Evolutionary conservation across 2,329 filamentous ascomycete species (phyloP), one percentile per base, ranked within the genome.

Genomic region (Bipolaris gigantea): DNA sequence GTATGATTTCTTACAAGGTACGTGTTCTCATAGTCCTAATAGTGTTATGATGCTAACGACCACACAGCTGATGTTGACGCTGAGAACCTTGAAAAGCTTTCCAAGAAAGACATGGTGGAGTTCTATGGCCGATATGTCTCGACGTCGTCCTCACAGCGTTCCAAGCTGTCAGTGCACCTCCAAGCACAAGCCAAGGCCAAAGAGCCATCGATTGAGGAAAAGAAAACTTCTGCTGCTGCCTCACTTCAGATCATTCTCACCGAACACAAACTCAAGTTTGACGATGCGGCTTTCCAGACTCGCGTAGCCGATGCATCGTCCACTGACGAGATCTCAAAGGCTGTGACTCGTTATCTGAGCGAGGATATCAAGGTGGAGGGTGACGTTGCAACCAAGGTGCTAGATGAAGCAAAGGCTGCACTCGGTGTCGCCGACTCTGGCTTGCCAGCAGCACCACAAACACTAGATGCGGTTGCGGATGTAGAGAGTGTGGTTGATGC

Each of bases 1-100:
- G 63, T 95, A 92, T 73, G 92, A 97, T 74, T 99, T 97, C 74
- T 83, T 91, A 67, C 85, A 89, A 71, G 85, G 93, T 92, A 80
- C 74, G 84, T 79, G 33, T 32, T n/a, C 13, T 6, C 25, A 27
- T 15, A 35, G 9, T 32, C 27, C 33, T 48, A 25, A 30, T 0
- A 6, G 25, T 34, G 43, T 15, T 33, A 27, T 42, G 7, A 18
- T 38, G 48, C 35, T 63, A 48, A 60, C 39, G 19, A 36, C 55
- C 16, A 40, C 10, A 39, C 56, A 90, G 88, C 84, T 42, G 87
- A 90, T 61, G 82, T 84, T 42, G 93, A 97, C 69, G 92, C 90
- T 8, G 85, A 83, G 27, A 78, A 86, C 48, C 85, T 97, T 64
- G 87, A 88, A 67, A 76, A 79, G 4, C 77, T 97, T 46, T 92